These are phyloP conservation scores for Hygrophorus pudorinus DNA, from an alignment of 768 basidiomycete species.

Conservation along the genomic window DNA sequence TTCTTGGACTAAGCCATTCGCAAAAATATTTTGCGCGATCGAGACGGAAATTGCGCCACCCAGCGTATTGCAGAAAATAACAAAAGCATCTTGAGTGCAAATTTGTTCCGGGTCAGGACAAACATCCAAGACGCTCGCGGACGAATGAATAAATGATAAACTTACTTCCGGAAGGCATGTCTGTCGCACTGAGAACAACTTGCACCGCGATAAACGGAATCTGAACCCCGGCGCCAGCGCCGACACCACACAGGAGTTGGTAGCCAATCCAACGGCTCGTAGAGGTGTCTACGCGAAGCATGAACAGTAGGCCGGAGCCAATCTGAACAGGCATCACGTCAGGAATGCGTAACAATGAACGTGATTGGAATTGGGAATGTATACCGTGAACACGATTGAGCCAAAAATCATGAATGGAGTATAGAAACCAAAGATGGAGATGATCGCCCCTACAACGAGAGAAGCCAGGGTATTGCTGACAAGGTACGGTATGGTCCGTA, in stretches of 20 bases:
- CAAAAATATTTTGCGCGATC: slow-evolving; percentile 13
- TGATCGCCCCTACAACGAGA: slow-evolving; percentile 26
- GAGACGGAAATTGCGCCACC: slow-evolving; percentile 13
- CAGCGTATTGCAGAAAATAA: slow-evolving; percentile 11
- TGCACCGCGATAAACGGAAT: slow-evolving; percentile 12
- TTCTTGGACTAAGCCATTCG: not conserved
- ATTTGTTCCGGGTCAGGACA: no score
- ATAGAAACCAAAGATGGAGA: slow-evolving; percentile 27
- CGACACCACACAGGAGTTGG: slow-evolving; percentile 17
- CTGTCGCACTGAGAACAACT: slow-evolving; percentile 7
- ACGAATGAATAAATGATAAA: slow-evolving; percentile 1
- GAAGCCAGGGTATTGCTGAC: slow-evolving; percentile 27
- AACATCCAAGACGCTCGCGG: no score
- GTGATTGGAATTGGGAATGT: no score
- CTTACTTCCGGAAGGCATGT: slow-evolving; percentile 7
- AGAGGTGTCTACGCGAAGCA: slow-evolving; percentile 15
- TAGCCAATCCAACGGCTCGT: slow-evolving; percentile 10
- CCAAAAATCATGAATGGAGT: slow-evolving; percentile 15
- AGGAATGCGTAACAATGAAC: no score
- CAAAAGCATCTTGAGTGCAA: no score
- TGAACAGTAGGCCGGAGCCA: slow-evolving; percentile 26
- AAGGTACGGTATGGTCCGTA: slow-evolving; percentile 23
- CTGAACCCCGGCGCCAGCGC: slow-evolving; percentile 17
- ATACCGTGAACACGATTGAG: slow-evolving; percentile 19
- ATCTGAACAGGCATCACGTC: slow-evolving; percentile 2